Base-by-base conservation (phyloP, 441 rosid species). In the Pelargonium australe region DNA sequence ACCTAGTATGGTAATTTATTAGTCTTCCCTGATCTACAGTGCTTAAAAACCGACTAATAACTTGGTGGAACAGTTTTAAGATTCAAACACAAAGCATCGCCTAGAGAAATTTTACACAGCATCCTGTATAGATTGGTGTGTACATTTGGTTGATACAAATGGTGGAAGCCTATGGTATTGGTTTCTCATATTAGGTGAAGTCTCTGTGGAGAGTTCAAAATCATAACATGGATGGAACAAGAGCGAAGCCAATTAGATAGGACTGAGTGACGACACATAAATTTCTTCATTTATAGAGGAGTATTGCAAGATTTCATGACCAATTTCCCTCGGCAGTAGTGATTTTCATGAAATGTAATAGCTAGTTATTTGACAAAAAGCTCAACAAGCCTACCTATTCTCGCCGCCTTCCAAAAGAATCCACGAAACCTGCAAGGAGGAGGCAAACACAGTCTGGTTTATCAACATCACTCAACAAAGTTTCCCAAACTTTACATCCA, bases 391-490 rank as follows among this genome's bases (percentile, higher is more conserved):
- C 7, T 76, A 91, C 97, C 98, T 85, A 91, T 89, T 83, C 98
- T 88, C 69, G 95, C 96, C 53, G 98, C 97, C 79, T 94, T 94
- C 97, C 98, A 91, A 73, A 94, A 88, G 78, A 94, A 89, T 57
- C 95, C 96, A 34, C 94, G 92, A 66, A 91, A 91, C 82, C 97
- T 88, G 91, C 53, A 69, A 71, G 23, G 58, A 71, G 23, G 58
- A 44, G 41, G 41, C 41, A 37, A 37, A 37, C 7, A 37, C 41
- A 37, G 7, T 37, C 41, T 37, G 41, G 41, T 37, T 37, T 37
- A 37, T 37, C 41, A 37, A 37, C 41, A 37, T 37, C 41, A 37
- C 41, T 37, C 53, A 47, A 11, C 53, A 47, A 47, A 47, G 8
- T 47, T 47, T 47, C 13, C 13, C 8, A 9, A 11, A 47, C 53